These are phyloP conservation scores for Zangia roseola DNA, from an alignment of 768 basidiomycete species.

Conservation along the genomic window DNA sequence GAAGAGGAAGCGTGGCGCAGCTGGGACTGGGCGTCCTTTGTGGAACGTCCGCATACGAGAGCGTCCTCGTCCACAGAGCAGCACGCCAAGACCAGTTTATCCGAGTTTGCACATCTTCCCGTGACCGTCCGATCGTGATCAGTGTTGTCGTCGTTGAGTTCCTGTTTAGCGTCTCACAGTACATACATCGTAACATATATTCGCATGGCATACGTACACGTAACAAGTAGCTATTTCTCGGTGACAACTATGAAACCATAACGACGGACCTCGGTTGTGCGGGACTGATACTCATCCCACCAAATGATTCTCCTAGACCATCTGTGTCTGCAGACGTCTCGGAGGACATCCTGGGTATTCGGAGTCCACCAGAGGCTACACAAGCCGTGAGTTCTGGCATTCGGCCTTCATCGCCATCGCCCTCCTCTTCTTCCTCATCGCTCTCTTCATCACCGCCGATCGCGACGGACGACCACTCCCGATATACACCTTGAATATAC, in stretches of 20 bases:
- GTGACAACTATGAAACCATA: slow-evolving; percentile 9
- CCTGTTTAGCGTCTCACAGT: background rate
- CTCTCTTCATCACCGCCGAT: slow-evolving; percentile 67
- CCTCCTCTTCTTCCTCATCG: slow-evolving; percentile 59
- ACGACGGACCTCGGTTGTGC: slow-evolving; percentile 26
- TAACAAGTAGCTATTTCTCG: background rate
- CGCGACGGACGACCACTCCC: slow-evolving; percentile 87
- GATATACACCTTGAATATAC: slow-evolving; percentile 82
- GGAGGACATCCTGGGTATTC: slow-evolving; percentile 19
- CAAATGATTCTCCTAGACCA: slow-evolving; percentile 65
- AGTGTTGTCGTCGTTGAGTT: background rate
- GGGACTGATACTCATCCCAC: slow-evolving; percentile 85
- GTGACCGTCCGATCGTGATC: slow-evolving; percentile 21
- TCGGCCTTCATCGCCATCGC: slow-evolving; percentile 26
- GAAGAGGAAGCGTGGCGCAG: slow-evolving; percentile 22
- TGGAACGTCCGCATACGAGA: background rate
- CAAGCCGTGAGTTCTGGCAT: no score
- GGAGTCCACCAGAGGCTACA: slow-evolving; percentile 15
- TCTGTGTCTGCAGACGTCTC: slow-evolving; percentile 39
- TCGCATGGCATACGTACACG: background rate
- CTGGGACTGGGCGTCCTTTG: slow-evolving; percentile 23
- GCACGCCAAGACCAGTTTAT: slow-evolving; percentile 8
- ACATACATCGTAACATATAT: background rate
- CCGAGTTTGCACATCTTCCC: slow-evolving; percentile 20
- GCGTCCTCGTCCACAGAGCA: no score